Evolutionary conservation across 768 basidiomycete genomes (phyloP).

Genomic region (Boletus fagicola): DNA sequence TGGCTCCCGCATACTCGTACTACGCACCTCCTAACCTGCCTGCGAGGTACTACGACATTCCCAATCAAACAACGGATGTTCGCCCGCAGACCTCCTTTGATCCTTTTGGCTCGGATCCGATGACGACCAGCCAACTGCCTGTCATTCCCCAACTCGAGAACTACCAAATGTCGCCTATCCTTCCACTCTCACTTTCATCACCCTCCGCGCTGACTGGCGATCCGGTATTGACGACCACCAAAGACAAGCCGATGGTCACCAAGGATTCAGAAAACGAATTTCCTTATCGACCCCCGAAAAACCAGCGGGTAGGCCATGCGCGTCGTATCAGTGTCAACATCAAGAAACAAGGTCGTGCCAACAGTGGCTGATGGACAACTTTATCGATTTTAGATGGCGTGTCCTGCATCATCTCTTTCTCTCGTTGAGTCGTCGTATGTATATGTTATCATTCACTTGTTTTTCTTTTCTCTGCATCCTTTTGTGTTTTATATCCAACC

Average conservation of each 20-base stretch:
- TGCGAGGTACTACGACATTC: constrained; percentile 1
- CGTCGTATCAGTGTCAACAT: constrained; percentile 40
- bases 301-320: constrained; percentile 37
- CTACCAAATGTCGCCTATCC: constrained; percentile 1
- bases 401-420: not conserved
- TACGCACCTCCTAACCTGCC: constrained; percentile 9
- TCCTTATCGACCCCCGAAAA: constrained; percentile 34
- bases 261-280: constrained; percentile 19
- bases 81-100: constrained; percentile 14
- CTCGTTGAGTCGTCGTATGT: constrained; percentile 1
- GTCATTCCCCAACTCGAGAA: constrained; percentile 10
- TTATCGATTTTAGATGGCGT: not conserved
- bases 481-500: not conserved
- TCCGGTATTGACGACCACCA: not conserved
- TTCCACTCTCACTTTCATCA: not conserved
- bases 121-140: constrained; percentile 11
- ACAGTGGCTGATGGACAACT: constrained; percentile 9
- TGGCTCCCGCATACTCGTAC: constrained; percentile 10
- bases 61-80: not conserved
- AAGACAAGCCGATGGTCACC: not conserved
- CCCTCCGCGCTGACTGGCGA: not conserved
- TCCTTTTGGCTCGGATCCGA: constrained; percentile 22
- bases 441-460: not conserved
- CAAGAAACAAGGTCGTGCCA: constrained; percentile 25
- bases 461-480: not conserved